A percentile compares a stretch with the other conserved stretches of the same genome.
phyloP scores from a whole-genome alignment of 768 basidiomycete genomes.

The Boletus fagicola region DNA sequence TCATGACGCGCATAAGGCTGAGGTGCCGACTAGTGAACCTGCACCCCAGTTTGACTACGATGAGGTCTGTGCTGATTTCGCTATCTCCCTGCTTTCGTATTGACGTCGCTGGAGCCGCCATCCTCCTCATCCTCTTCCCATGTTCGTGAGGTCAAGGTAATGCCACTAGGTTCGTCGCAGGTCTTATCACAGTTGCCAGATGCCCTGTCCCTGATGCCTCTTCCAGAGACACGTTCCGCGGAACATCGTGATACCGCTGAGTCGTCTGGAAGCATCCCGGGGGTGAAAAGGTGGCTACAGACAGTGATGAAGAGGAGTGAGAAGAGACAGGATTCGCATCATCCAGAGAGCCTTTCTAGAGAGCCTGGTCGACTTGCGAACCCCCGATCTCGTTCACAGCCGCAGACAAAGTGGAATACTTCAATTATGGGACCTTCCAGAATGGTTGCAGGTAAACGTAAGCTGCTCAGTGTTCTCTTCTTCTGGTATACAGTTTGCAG shows the following conservation, averaged over 20 bases:
- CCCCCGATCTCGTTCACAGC: not conserved
- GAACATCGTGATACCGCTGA: too few relatives aligned
- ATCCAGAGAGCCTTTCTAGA: not conserved
- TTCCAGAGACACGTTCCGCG: too few relatives aligned
- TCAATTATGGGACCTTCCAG: not conserved
- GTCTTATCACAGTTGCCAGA: too few relatives aligned
- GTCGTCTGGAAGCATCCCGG: too few relatives aligned
- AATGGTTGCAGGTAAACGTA: not conserved
- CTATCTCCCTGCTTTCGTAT: not conserved
- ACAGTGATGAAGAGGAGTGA: not conserved
- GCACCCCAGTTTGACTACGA: not conserved
- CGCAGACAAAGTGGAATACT: not conserved
- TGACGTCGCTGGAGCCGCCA: not conserved
- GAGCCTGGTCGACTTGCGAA: too few relatives aligned
- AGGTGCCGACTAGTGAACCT: not conserved
- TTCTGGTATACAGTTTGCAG: too few relatives aligned
- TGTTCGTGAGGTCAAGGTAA: not conserved
- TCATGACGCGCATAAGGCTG: not conserved
- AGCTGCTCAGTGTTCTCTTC: not conserved
- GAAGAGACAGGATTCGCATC: not conserved
- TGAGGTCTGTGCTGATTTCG: not conserved
- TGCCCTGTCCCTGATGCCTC: too few relatives aligned
- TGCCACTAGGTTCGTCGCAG: not conserved
- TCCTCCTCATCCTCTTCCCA: not conserved
- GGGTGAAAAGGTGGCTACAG: not conserved